Evolutionary conservation across 257 asterid species (phyloP).

Genomic region (Solanum boliviense): DNA sequence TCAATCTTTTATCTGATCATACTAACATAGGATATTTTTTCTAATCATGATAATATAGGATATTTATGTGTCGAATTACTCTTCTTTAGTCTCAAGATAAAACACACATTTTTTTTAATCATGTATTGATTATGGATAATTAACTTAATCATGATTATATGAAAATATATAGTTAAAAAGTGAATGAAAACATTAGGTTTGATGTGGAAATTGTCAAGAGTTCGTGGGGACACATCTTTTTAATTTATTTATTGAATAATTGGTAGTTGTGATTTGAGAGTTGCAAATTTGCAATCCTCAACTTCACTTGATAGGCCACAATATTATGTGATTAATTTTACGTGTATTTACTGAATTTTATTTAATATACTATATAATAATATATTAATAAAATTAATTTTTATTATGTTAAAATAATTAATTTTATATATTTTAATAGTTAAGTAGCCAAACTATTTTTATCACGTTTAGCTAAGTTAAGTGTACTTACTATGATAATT

Average conservation of each 20-base stretch:
- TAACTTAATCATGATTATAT: not conserved
- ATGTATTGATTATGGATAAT: not conserved
- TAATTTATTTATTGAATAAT: not conserved
- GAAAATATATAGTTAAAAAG: not conserved
- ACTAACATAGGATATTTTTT: not conserved
- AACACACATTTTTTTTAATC: too few relatives aligned
- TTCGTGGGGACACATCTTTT: not conserved
- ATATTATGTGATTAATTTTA: not conserved
- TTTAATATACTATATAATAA: not conserved
- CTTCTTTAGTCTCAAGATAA: not conserved
- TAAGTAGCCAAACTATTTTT: not conserved
- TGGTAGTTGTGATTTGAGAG: not conserved
- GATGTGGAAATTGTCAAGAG: not conserved
- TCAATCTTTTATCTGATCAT: not conserved
- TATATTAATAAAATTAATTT: not conserved
- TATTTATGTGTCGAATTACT: not conserved
- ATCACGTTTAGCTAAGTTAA: not conserved
- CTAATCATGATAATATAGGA: not conserved
- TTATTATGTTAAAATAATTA: not conserved
- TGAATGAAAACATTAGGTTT: not conserved
- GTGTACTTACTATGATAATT: too few relatives aligned
- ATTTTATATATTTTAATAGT: not conserved
- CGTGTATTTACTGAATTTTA: not conserved
- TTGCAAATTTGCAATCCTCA: not conserved
- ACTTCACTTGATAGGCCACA: not conserved